phyloP scores from a whole-genome alignment of 768 basidiomycete genomes.

The Rhodotorula toruloides region DNA sequence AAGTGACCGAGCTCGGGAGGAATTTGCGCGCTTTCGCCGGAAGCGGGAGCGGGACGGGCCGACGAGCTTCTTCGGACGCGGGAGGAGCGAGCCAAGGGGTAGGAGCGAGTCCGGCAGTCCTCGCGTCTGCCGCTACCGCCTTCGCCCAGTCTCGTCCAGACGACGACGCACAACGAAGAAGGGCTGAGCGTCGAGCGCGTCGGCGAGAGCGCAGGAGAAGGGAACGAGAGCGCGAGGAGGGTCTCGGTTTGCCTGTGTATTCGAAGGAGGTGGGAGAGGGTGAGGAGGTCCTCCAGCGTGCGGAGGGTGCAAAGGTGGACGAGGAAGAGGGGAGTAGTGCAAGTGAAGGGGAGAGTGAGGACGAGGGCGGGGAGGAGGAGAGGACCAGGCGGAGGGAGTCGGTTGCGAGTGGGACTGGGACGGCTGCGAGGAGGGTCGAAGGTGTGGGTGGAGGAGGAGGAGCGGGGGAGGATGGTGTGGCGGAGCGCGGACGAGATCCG shows the following conservation, averaged over 20 bases:
- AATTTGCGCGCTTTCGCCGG: too few relatives aligned
- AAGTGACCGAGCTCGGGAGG: too few relatives aligned
- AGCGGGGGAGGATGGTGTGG: too few relatives aligned
- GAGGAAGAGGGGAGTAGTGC: background rate
- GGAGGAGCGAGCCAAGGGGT: background rate
- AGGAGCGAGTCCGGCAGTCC: background rate
- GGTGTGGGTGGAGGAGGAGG: background rate
- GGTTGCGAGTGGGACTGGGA: background rate
- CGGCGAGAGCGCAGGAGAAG: conserved; percentile 13
- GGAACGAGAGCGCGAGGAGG: conserved; percentile 18
- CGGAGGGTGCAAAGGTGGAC: conserved; percentile 19
- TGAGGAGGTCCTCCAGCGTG: conserved; percentile 20
- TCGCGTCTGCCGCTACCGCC: background rate
- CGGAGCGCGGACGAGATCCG: too few relatives aligned
- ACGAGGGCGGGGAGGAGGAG: background rate
- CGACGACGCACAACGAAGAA: background rate
- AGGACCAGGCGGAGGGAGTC: too few relatives aligned
- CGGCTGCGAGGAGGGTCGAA: background rate
- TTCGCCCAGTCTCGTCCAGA: background rate
- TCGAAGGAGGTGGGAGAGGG: conserved; percentile 19
- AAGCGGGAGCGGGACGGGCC: background rate
- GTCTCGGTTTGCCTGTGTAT: conserved; percentile 24
- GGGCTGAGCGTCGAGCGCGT: conserved; percentile 8
- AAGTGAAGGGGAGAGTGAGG: too few relatives aligned
- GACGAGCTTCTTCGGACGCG: background rate